Base-by-base conservation (phyloP, 2,329 filamentous ascomycete species). In the Volutella citrinella region DNA sequence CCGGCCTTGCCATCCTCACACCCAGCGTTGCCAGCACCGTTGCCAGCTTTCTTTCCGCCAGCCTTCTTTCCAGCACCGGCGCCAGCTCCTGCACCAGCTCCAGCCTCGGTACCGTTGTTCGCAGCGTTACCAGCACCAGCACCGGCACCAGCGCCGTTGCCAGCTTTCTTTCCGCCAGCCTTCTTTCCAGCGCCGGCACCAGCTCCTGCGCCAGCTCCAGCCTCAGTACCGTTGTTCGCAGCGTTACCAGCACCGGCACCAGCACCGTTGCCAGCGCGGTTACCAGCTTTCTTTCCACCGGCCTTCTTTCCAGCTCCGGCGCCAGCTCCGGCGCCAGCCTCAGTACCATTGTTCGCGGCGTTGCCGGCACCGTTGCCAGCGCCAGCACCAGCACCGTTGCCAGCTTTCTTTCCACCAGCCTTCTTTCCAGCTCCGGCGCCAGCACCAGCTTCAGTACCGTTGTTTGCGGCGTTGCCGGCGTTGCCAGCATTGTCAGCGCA, bases 201-300 rank as follows among this genome's bases (percentile, higher is more conserved):
- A 18, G 17, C 32, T 22, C 14, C 34, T 15, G 15, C 32, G 20
- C 24, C 25, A 11, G 19, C 32, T 8, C 27, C 23, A n/a, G 16
- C n/a, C 13, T 8, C 24, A 7, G 24, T 15, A 13, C 7, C 24
- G n/a, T 27, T 15, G n/a, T 13, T 15, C 7, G 16, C 28, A 19
- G 11, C 18, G 18, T 21, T 31, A 25, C n/a, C 26, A 15, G 24
- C 36, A 30, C 11, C 31, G 13, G 20, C 23, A 16, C 27, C 23
- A 10, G 14, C 31, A 29, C 10, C 35, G 29, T 32, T 22, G 19
- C 16, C 23, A 25, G 12, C 29, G 19, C 21, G 29, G 17, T 21
- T 21, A 18, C 16, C 23, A 12, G 18, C 36, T 27, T 17, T 20
- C 8, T 27, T 19, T 14, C 19, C 21, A 19, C 28, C 37, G 10